A percentile compares a stretch with the other conserved stretches of the same genome.
Evolutionary conservation across 257 asterid species (phyloP).

Genomic region (Lantana camara): DNA sequence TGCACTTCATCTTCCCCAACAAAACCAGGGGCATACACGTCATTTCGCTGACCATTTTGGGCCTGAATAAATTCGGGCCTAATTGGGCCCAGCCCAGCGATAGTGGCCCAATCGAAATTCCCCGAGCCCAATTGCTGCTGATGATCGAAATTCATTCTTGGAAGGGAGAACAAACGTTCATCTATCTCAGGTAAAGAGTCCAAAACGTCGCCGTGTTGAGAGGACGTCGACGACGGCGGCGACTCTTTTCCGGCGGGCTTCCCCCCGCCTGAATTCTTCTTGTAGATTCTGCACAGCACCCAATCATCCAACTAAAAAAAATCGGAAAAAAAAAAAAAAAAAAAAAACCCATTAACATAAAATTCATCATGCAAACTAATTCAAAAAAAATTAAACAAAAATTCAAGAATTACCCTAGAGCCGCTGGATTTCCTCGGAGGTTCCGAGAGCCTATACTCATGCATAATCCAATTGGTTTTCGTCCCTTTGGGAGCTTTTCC

Average conservation of each 20-base stretch:
- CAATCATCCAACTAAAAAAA: slow-evolving; percentile 89
- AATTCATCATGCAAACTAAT: neutral
- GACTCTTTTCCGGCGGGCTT: slow-evolving; percentile 22
- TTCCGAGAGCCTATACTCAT: slow-evolving; percentile 67
- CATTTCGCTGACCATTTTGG: slow-evolving; percentile 19
- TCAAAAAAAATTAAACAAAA: no score
- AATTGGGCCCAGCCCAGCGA: slow-evolving; percentile 43
- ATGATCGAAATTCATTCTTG: slow-evolving; percentile 36
- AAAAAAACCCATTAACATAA: neutral
- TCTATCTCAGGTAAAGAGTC: slow-evolving; percentile 49
- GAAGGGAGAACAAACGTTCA: slow-evolving; percentile 39
- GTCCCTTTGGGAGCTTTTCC: slow-evolving; percentile 90
- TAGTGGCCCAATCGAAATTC: slow-evolving; percentile 57
- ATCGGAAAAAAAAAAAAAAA: no score
- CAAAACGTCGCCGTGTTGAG: slow-evolving; percentile 52
- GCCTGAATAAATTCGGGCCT: slow-evolving; percentile 15
- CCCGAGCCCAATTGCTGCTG: slow-evolving; percentile 50
- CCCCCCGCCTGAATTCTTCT: slow-evolving; percentile 51
- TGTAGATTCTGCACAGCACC: slow-evolving; percentile 76
- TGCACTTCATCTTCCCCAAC: slow-evolving; percentile 57
- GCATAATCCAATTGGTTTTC: slow-evolving; percentile 91
- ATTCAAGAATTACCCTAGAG: slow-evolving; percentile 55
- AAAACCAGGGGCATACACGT: slow-evolving; percentile 32
- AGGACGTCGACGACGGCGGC: slow-evolving; percentile 46
- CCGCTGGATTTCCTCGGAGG: slow-evolving; percentile 48